Percentiles rank a stretch among this genome's conserved stretches.
Evolutionary conservation across 2,329 filamentous ascomycete species (phyloP).

Genomic region (Ceratocystis alfenasii): DNA sequence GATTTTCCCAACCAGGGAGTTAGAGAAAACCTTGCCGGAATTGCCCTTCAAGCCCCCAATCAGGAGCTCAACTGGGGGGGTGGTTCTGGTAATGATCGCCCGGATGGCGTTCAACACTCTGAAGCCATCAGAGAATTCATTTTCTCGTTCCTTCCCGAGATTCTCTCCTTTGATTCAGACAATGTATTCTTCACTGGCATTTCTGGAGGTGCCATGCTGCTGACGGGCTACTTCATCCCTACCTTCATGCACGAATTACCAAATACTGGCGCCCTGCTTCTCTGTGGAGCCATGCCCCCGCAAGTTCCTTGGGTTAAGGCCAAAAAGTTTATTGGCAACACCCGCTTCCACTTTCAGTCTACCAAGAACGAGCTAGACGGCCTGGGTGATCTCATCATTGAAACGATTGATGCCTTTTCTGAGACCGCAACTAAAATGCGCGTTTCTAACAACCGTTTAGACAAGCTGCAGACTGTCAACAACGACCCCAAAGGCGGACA

Average conservation of each 20-base stretch:
- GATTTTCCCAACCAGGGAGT: slow-evolving; percentile 46
- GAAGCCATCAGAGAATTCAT: slow-evolving; percentile 44
- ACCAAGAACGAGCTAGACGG: slow-evolving; percentile 39
- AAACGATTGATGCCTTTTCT: slow-evolving; percentile 39
- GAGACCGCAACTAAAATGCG: slow-evolving; percentile 31
- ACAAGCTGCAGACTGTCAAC: slow-evolving; percentile 44
- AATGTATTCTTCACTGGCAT: slow-evolving; percentile 48
- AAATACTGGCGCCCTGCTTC: slow-evolving; percentile 41
- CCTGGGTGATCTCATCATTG: slow-evolving; percentile 35
- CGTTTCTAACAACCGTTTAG: slow-evolving; percentile 35
- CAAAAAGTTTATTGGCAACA: slow-evolving; percentile 33
- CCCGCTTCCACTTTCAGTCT: slow-evolving; percentile 45
- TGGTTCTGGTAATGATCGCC: slow-evolving; percentile 41
- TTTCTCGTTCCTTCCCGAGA: slow-evolving; percentile 41
- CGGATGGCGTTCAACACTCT: slow-evolving; percentile 44
- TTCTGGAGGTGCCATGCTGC: slow-evolving; percentile 41
- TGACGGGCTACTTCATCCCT: slow-evolving; percentile 47
- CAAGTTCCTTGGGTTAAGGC: slow-evolving; percentile 39
- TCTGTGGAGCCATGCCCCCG: slow-evolving; percentile 43
- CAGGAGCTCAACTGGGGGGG: slow-evolving; percentile 41
- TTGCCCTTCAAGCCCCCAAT: slow-evolving; percentile 43
- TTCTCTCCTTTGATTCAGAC: slow-evolving; percentile 41
- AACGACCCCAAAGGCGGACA: slow-evolving; percentile 45
- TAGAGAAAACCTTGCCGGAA: slow-evolving; percentile 39
- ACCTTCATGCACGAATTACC: slow-evolving; percentile 41